These are phyloP conservation scores for Trichoderma sp. DNA, from an alignment of 2,329 filamentous ascomycete genomes.

Conservation along the genomic window DNA sequence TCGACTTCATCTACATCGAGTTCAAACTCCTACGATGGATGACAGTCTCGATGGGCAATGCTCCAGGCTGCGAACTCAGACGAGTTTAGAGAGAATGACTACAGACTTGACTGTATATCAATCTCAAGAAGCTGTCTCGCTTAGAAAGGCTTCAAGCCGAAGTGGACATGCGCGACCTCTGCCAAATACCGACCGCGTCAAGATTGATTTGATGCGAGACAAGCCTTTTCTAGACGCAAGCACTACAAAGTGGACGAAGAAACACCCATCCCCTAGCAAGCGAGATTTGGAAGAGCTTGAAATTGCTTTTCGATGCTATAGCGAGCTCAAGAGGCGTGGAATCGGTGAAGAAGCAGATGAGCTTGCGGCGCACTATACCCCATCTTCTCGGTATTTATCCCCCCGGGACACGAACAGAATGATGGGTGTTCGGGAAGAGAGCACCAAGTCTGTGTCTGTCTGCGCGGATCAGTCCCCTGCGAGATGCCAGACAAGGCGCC, in stretches of 20 bases:
- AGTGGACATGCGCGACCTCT: not conserved
- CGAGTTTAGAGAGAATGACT: constrained; percentile 14
- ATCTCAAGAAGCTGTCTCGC: constrained; percentile 8
- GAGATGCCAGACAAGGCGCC: constrained; percentile 19
- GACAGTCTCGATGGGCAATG: constrained; percentile 1
- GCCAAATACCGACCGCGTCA: constrained; percentile 1
- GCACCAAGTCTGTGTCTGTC: constrained; percentile 8
- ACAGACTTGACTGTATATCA: constrained; percentile 19
- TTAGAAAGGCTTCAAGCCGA: not conserved
- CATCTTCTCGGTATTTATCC: constrained; percentile 27
- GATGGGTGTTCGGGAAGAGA: constrained; percentile 25
- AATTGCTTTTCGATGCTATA: constrained; percentile 39
- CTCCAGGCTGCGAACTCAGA: not conserved
- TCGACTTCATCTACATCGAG: constrained; percentile 32
- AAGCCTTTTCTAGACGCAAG: not conserved
- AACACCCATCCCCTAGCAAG: constrained; percentile 50
- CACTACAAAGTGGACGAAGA: constrained; percentile 36
- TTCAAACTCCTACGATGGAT: constrained; percentile 23
- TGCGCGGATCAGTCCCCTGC: constrained; percentile 16
- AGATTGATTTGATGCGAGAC: not conserved
- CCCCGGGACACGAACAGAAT: constrained; percentile 36
- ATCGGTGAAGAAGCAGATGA: constrained; percentile 36
- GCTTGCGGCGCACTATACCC: constrained; percentile 31
- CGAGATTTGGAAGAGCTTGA: constrained; percentile 43
- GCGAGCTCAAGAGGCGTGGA: constrained; percentile 29